Conservation (phyloP, 306 rosid species). For the Vigna hirtella region DNA sequence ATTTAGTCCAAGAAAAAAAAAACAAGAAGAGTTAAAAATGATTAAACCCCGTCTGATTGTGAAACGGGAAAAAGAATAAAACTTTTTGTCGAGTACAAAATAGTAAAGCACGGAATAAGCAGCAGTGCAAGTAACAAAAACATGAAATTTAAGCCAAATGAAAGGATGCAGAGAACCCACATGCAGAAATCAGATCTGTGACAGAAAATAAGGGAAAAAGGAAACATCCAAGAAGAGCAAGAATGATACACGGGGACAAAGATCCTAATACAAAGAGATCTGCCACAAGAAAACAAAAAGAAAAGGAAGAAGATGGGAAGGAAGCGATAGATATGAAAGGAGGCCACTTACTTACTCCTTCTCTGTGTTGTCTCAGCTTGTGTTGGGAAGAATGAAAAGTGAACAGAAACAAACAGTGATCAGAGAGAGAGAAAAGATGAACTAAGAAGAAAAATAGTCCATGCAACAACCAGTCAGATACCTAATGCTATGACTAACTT, state of each 20-base stretch:
- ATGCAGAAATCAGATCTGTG: conserved; percentile 42
- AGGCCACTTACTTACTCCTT: not conserved
- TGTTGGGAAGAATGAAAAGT: not conserved
- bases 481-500: not conserved
- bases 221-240: conserved; percentile 3
- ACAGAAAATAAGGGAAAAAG: not conserved
- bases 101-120: not conserved
- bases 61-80: conserved; percentile 17
- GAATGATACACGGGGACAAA: not conserved
- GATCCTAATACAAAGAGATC: not conserved
- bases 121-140: not conserved
- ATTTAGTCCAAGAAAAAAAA: not conserved
- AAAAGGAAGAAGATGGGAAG: not conserved
- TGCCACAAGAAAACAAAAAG: not conserved
- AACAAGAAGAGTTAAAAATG: not conserved
- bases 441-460: conserved; percentile 12
- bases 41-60: conserved; percentile 25
- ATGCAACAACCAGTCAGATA: conserved; percentile 15
- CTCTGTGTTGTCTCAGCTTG: not conserved
- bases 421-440: not conserved
- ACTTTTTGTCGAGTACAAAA: not conserved
- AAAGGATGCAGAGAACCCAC: not conserved
- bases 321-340: not conserved
- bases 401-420: not conserved
- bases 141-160: not conserved